Evolutionary conservation across 371 early-diverging fungal species (phyloP).

Genomic region (Quaeritorhiza haematococci): DNA sequence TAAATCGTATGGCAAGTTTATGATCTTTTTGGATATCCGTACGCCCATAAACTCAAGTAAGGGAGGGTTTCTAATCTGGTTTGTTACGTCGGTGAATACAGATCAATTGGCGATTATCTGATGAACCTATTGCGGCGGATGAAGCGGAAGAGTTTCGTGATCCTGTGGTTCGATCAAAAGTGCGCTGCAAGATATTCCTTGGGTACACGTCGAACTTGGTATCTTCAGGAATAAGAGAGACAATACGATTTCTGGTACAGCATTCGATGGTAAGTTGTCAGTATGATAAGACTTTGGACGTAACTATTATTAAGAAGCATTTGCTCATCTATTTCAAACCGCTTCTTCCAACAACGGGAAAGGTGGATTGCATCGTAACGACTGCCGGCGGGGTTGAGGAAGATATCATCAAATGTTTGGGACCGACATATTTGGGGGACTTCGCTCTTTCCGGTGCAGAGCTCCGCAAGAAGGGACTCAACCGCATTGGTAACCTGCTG

Average conservation of each 20-base stretch:
- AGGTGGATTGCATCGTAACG: slow-evolving; percentile 88
- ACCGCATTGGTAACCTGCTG: slow-evolving; percentile 97
- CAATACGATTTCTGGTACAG: slow-evolving; percentile 86
- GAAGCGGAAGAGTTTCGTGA: slow-evolving; percentile 67
- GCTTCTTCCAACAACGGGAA: too few species aligned
- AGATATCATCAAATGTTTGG: slow-evolving; percentile 98
- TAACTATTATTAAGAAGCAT: not conserved
- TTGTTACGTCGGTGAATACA: slow-evolving; percentile 15
- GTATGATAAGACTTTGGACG: not conserved
- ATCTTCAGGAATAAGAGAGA: slow-evolving; percentile 95
- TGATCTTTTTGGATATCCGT: too few species aligned
- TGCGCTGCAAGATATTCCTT: slow-evolving; percentile 92
- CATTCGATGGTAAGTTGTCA: slow-evolving; percentile 60
- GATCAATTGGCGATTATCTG: slow-evolving; percentile 80
- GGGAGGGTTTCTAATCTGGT: not conserved
- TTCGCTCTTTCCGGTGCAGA: slow-evolving; percentile 78
- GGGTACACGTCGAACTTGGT: slow-evolving; percentile 98
- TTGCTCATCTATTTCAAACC: not conserved
- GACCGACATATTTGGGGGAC: slow-evolving; percentile 83
- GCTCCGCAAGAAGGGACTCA: slow-evolving; percentile 88
- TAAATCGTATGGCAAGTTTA: slow-evolving; percentile 85
- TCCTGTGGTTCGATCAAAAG: slow-evolving; percentile 53
- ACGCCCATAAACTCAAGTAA: too few species aligned
- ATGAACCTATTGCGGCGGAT: slow-evolving; percentile 66
- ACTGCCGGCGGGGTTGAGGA: slow-evolving; percentile 99